Conservation (phyloP, 2,329 filamentous ascomycete species). For the Fusarium illudens region DNA sequence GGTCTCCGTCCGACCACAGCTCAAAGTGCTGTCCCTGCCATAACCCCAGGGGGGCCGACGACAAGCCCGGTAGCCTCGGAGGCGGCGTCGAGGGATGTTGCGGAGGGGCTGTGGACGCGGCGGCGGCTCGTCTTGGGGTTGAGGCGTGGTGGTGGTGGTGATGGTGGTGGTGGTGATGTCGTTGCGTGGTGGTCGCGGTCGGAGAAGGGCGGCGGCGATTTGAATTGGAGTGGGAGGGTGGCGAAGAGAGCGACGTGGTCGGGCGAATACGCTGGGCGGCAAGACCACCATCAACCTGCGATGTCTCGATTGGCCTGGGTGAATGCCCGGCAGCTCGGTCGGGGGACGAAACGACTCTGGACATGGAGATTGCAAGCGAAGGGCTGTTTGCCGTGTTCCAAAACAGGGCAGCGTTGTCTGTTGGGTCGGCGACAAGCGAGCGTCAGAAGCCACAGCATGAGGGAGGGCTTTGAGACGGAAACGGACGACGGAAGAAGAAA, state of each 20-base stretch:
- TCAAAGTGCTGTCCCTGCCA: not conserved
- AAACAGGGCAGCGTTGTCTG: conserved; percentile 36
- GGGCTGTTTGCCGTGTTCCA: conserved; percentile 27
- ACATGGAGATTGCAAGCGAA: conserved; percentile 38
- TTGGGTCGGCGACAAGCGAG: conserved; percentile 32
- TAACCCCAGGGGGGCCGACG: not conserved
- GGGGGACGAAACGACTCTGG: conserved; percentile 31
- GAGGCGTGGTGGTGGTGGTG: conserved; percentile 17
- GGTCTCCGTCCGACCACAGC: conserved; percentile 2
- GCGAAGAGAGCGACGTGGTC: conserved; percentile 29
- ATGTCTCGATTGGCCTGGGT: conserved; percentile 24
- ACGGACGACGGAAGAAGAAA: not conserved
- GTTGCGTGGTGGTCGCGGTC: conserved; percentile 21
- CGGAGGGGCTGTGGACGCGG: not conserved
- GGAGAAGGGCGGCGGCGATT: conserved; percentile 16
- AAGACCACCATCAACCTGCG: conserved; percentile 22
- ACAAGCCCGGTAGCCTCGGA: not conserved
- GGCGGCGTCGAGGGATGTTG: conserved; percentile 4
- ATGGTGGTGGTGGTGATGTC: not conserved
- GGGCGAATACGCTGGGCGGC: conserved; percentile 24
- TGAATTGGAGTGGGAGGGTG: conserved; percentile 25
- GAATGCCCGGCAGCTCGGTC: conserved; percentile 22
- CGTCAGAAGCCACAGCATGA: conserved; percentile 31
- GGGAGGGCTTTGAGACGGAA: not conserved
- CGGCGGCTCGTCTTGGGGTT: not conserved